phyloP scores from a whole-genome alignment of 768 basidiomycete genomes.

The Pleurotus tuoliensis region DNA sequence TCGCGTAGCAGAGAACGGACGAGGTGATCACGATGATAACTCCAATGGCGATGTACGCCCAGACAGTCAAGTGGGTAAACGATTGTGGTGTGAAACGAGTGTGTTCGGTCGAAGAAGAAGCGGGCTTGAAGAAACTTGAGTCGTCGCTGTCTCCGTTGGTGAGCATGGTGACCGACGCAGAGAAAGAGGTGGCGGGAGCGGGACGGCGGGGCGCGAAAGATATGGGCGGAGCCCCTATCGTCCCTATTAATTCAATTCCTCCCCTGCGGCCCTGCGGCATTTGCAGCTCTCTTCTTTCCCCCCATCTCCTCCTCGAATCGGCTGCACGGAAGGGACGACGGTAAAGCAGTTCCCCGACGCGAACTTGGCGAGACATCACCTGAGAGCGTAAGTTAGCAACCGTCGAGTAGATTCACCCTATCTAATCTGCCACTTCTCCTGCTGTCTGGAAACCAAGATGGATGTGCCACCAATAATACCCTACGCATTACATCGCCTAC shows the following conservation, averaged over 20 bases:
- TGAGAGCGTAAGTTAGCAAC: too few species aligned
- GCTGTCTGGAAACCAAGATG: not conserved
- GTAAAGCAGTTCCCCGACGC: too few species aligned
- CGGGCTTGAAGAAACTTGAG: constrained; percentile 1
- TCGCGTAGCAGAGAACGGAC: constrained; percentile 3
- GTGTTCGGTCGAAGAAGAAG: not conserved
- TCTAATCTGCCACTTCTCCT: not conserved
- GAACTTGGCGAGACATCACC: too few species aligned
- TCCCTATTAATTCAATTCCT: not conserved
- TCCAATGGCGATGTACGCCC: constrained; percentile 9
- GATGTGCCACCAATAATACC: constrained; percentile 6
- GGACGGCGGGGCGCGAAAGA: not conserved
- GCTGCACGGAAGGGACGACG: too few species aligned
- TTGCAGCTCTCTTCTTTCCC: too few species aligned
- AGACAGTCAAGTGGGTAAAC: constrained; percentile 7
- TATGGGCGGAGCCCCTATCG: too few species aligned
- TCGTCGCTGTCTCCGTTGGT: constrained; percentile 3
- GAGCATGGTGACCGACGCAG: not conserved
- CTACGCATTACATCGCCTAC: constrained; percentile 3
- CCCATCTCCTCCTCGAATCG: too few species aligned
- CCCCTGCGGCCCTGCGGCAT: not conserved
- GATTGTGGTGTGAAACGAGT: constrained; percentile 6
- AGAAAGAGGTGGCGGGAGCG: not conserved
- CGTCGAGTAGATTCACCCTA: too few species aligned
- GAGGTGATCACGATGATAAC: constrained; percentile 6